Evolutionary conservation across 768 basidiomycete genomes (phyloP), one percentile per base, ranked within the genome.

Genomic region (Lentinus brumalis): DNA sequence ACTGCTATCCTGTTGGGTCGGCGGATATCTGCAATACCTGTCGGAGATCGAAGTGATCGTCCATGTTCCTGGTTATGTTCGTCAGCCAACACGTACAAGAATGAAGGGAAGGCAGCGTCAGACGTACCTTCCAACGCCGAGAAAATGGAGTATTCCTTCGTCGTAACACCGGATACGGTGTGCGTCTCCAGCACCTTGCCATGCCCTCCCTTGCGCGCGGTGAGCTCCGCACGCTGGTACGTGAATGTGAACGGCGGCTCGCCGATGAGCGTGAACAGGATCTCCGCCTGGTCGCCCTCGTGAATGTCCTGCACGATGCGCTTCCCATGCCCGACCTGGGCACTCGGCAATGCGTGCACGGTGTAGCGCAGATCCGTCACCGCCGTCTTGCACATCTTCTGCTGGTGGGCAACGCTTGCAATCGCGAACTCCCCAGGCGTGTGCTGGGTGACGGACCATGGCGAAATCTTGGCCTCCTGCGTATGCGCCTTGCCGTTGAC

Each of bases 241-340:
- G 94, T 95, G 76, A 99, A 98, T 1, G 95, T 89, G 77, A 98
- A 99, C 0, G 97, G 97, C 16, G 97, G 90, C 71, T 92, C 90
- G 47, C 97, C 97, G 35, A 88, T 80, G 55, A 99, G 83, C 3
- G 88, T 87, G 74, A 99, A 98, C 44, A 89, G 76, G 60, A 99
- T 97, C 74, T 95, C 92, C 16, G 96, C 95, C 78, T 97, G 91
- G 69, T 94, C 92, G 57, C 92, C 96, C 79, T 97, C 96, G 59
- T 94, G 88, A 55, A 98, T 91, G 69, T 94, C 88, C 71, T 96
- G 90, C 69, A 87, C 82, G 56, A 89, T 81, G 56, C 85, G 82
- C 70, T 89, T 87, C 41, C 96, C 97, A 47, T 92, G 89, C 14
- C 88, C 88, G 49, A 99, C 93, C 67, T 88, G 88, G 15, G 95